Conservation (phyloP, 1,139 yeast genomes). For the Tardiomyces blankii region DNA sequence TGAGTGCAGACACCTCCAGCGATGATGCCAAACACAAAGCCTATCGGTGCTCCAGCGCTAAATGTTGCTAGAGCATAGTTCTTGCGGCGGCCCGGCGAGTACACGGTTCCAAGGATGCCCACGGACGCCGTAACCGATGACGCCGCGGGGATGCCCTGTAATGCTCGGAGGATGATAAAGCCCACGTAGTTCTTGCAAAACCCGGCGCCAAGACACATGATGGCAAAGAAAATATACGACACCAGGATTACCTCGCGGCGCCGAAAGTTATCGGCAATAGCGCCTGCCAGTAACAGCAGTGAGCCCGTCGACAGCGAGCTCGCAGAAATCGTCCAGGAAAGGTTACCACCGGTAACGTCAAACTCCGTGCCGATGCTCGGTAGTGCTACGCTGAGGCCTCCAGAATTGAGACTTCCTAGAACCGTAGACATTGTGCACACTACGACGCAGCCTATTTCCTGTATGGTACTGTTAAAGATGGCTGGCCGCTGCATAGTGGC, state of each 20-base stretch:
- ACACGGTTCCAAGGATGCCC: constrained; percentile 32
- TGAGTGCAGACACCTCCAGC: constrained; percentile 33
- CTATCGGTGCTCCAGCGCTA: constrained; percentile 37
- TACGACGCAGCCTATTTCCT: constrained; percentile 20
- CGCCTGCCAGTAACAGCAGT: constrained; percentile 32
- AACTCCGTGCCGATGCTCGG: constrained; percentile 26
- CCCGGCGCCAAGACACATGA: constrained; percentile 30
- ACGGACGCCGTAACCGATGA: constrained; percentile 36
- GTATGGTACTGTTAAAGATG: constrained; percentile 9
- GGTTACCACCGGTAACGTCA: constrained; percentile 27
- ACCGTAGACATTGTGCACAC: constrained; percentile 31
- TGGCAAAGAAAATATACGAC: constrained; percentile 25
- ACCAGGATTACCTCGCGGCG: constrained; percentile 28
- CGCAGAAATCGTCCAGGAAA: constrained; percentile 34
- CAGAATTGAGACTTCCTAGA: constrained; percentile 28
- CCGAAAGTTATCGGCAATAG: constrained; percentile 35
- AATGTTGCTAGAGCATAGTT: constrained; percentile 34
- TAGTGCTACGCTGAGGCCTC: constrained; percentile 27
- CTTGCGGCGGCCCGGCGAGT: constrained; percentile 29
- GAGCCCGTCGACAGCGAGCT: constrained; percentile 34
- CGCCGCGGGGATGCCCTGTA: constrained; percentile 33
- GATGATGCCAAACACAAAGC: constrained; percentile 31
- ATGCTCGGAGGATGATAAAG: constrained; percentile 30
- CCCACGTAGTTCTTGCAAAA: constrained; percentile 28
- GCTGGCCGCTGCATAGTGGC: constrained; percentile 9